Evolutionary conservation across 2,329 filamentous ascomycete genomes (phyloP).

Genomic region (Chrysoporthe cubensis): DNA sequence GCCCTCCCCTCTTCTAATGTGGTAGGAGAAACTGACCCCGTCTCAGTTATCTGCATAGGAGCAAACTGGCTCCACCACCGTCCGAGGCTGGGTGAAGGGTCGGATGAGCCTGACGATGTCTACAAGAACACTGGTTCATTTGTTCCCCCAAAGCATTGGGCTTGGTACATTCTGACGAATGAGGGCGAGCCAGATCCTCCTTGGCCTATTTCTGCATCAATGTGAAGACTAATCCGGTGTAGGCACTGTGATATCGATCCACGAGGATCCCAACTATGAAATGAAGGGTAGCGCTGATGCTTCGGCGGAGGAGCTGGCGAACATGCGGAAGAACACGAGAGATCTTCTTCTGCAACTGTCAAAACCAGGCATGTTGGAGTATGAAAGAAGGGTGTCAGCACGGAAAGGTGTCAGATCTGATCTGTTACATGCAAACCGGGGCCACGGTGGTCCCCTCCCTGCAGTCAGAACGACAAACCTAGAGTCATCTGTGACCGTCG

Average conservation of each 20-base stretch:
- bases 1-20: constrained; percentile 29
- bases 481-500: constrained; percentile 41
- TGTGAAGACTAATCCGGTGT: constrained; percentile 25
- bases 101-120: not conserved
- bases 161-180: constrained; percentile 71
- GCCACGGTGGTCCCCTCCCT: constrained; percentile 11
- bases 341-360: constrained; percentile 46
- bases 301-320: constrained; percentile 36
- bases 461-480: constrained; percentile 9
- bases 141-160: constrained; percentile 59
- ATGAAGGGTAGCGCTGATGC: constrained; percentile 23
- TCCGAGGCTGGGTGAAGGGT: constrained; percentile 32
- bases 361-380: constrained; percentile 41
- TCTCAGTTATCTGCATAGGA: constrained; percentile 67
- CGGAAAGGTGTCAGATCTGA: constrained; percentile 45
- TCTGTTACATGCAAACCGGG: constrained; percentile 23
- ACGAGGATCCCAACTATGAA: constrained; percentile 56
- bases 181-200: constrained; percentile 52
- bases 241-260: constrained; percentile 72
- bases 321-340: constrained; percentile 44
- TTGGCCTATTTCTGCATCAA: constrained; percentile 13
- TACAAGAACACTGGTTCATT: constrained; percentile 31
- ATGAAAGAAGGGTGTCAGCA: constrained; percentile 45
- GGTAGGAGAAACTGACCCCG: not conserved
- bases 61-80: constrained; percentile 65